Base-by-base conservation (phyloP, 192 early-diverging fungal genomes). In the Chytriomyces hyalinus region DNA sequence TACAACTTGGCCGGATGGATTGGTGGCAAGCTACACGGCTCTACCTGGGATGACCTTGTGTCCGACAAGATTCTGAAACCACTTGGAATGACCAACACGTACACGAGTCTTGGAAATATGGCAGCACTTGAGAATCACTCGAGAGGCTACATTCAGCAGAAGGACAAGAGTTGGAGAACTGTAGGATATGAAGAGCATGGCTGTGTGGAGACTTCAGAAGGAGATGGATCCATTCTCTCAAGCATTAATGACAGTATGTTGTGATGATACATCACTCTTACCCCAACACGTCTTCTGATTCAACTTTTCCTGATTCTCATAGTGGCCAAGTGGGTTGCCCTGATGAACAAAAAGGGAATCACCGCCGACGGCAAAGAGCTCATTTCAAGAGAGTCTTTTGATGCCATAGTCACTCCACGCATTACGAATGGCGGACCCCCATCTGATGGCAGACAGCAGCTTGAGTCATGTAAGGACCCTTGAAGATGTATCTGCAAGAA, bases 1-100 rank as follows among this genome's bases (percentile, higher is more conserved):
- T 69, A 59, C 47, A 49, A 17, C 13, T 47, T 69, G 17, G 67
- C 67, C 48, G 67, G 67, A 24, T 20, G 36, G 36, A 69, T 69
- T 6, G 48, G 10, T 53, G 67, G 48, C 1, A 28, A 69, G 43
- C 3, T 49, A 4, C 4, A 49, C 28, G 47, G n/a, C 6, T 24
- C 17, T 4, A 47, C 17, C 1, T 69, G 67, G 67, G n/a, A 69
- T 48, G 2, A 9, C 28, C 48, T 69, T 5, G 24, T 69, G 17
- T 46, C 24, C 0, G 48, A n/a, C 10, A 9, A 24, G 10, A 28
- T 69, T 24, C 48, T 69, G 17, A 46, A 69, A 15, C 26, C 43
- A 1, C 24, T 69, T 48, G 67, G 46, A 5, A 69, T 69, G 67
- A 59, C 57, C 36, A 36, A 36, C 36, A 36, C 36, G 1, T 36